Evolutionary conservation across 768 basidiomycete genomes (phyloP).

Genomic region (Tylopilus cervinicoccineus): DNA sequence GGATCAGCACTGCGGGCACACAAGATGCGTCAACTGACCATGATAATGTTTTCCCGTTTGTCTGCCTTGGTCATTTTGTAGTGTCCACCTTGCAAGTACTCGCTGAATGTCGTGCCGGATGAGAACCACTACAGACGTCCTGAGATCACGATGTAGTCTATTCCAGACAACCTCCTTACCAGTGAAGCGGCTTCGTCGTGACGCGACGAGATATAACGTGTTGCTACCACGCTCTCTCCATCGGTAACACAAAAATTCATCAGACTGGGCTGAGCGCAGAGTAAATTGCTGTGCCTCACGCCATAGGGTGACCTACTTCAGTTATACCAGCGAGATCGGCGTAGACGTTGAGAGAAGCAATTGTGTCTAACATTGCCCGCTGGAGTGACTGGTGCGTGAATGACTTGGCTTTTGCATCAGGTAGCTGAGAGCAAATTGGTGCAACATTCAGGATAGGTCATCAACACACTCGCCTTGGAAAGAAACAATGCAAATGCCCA

Average conservation of each 20-base stretch:
- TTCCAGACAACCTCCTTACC: constrained; percentile 36
- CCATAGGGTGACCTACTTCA: constrained; percentile 46
- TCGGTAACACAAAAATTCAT: constrained; percentile 98
- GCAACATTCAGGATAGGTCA: background rate
- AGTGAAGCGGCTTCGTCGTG: constrained; percentile 91
- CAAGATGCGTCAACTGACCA: constrained; percentile 41
- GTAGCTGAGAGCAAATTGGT: constrained; percentile 48
- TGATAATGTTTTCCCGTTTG: constrained; percentile 94
- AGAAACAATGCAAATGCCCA: constrained; percentile 95
- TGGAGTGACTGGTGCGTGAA: constrained; percentile 73
- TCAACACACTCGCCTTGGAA: constrained; percentile 53
- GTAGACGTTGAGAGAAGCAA: constrained; percentile 71
- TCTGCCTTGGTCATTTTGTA: constrained; percentile 96
- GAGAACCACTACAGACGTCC: constrained; percentile 72
- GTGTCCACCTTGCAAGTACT: constrained; percentile 83
- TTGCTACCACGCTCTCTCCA: constrained; percentile 89
- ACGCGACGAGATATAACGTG: constrained; percentile 90
- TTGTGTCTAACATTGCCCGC: constrained; percentile 86
- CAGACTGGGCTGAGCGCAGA: constrained; percentile 61
- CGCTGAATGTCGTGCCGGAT: constrained; percentile 90
- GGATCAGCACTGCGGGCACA: constrained; percentile 9
- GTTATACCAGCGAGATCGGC: constrained; percentile 68
- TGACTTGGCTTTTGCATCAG: constrained; percentile 68
- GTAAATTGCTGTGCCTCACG: background rate
- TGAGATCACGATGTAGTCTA: constrained; percentile 4